A percentile compares a stretch with the other conserved stretches of the same genome.
Conservation (phyloP, 306 rosid species). For the Quercus parvula region DNA sequence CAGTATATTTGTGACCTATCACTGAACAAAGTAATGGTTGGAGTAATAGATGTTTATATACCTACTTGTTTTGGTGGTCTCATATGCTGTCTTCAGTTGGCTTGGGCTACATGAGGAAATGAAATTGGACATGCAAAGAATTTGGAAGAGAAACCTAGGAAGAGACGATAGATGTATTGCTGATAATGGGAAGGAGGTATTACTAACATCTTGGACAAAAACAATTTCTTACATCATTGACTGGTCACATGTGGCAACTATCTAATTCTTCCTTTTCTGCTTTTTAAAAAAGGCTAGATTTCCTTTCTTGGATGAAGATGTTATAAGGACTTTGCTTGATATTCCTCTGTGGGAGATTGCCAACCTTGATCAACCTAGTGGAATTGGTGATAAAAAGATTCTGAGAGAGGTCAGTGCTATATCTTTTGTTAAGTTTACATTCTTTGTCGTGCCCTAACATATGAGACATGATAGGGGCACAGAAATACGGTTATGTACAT, state of each 20-base stretch:
- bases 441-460: constrained; percentile 9
- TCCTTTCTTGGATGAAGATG: constrained; percentile 98
- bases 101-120: constrained; percentile 77
- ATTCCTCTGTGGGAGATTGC: constrained; percentile 89
- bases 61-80: constrained; percentile 24
- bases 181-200: constrained; percentile 93
- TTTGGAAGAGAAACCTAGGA: constrained; percentile 98
- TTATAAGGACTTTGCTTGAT: constrained; percentile 56
- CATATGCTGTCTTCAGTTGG: constrained; percentile 62
- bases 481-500: neutral
- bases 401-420: constrained; percentile 69
- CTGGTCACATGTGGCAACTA: constrained; percentile 5
- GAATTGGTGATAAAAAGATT: constrained; percentile 85
- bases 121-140: constrained; percentile 95
- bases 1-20: neutral
- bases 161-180: constrained; percentile 97
- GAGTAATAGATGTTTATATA: neutral
- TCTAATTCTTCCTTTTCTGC: neutral
- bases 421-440: constrained; percentile 6
- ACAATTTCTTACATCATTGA: constrained; percentile 2
- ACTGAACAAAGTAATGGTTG: neutral
- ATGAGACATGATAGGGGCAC: neutral
- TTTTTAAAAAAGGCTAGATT: constrained; percentile 65
- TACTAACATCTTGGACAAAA: constrained; percentile 9
- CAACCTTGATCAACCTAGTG: constrained; percentile 86